Evolutionary conservation across 2,329 filamentous ascomycete genomes (phyloP).

Genomic region (Alternaria tenuissima): DNA sequence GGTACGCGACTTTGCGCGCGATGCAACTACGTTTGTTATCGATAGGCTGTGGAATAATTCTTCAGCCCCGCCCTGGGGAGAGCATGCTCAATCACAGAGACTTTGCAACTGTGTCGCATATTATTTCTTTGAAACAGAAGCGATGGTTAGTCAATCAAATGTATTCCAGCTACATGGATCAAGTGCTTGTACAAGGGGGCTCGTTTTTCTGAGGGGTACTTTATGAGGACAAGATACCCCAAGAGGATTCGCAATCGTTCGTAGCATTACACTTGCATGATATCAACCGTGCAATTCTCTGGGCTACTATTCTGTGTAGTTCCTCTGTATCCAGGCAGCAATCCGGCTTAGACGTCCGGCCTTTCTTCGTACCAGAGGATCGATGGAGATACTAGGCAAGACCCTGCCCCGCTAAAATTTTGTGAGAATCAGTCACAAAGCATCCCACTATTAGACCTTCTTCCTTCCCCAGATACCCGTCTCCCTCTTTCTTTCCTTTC

Average conservation of each 20-base stretch:
- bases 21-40: constrained; percentile 1
- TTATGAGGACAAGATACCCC: background rate
- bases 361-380: background rate
- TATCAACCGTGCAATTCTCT: background rate
- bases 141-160: background rate
- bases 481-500: constrained; percentile 5
- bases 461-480: constrained; percentile 11
- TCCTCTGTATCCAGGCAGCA: background rate
- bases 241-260: background rate
- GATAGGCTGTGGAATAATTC: constrained; percentile 16
- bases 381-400: background rate
- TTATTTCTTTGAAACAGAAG: background rate
- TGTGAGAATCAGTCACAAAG: constrained; percentile 29
- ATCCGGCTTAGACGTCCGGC: background rate
- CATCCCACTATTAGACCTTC: constrained; percentile 13
- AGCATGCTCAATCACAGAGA: background rate
- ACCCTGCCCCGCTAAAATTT: constrained; percentile 11
- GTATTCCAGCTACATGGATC: background rate
- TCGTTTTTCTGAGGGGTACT: background rate
- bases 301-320: background rate
- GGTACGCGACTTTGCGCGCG: constrained; percentile 15
- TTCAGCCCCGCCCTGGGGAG: constrained; percentile 3
- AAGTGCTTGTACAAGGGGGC: background rate
- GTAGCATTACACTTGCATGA: background rate
- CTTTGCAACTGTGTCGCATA: background rate